Evolutionary conservation across 83 land plant species (phyloP), one percentile per base, ranked within the genome.

Genomic region (Picea mariana): DNA sequence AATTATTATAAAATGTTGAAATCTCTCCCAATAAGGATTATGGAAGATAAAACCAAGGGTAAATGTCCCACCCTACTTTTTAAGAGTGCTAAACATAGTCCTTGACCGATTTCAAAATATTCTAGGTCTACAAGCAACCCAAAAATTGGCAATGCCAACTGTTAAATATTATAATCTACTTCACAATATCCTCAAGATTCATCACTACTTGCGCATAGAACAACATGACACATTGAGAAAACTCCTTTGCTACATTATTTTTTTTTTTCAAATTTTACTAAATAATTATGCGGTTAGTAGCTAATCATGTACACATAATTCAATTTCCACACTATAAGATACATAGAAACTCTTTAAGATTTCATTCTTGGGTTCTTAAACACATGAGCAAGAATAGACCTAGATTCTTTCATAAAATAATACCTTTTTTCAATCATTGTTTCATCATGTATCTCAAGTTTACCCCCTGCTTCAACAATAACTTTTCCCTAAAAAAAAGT

Each of bases 341-440:
- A 72, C 21, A 8, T 3, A 42, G 12, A 0, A 40, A 44, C 31
- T 6, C 55, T n/a, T 40, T 11, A 71, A 7, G 21, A 20, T 47
- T 8, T 8, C 42, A 73, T 4, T 9, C 47, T 20, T 18, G 9
- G 58, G 58, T 9, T 52, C 58, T 52, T 44, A 20, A 1, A 6
- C 18, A 9, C 77, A 72, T 9, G 76, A 9, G 13, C 55, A 42
- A 2, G 1, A 42, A n/a, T 12, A 20, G 4, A 9, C 18, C 31
- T 31, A 40, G 5, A 73, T 20, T 6, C 26, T 72, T 72, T 18
- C 0, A 44, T 23, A n/a, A 17, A 2, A 12, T 73, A 73, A 42
- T 86, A 95, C 98, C 93, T 93, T 91, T 91, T 86, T 71, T 85
- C 96, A 75, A 96, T 76, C 31, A 91, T 86, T 12, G 87, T 86